A percentile compares a stretch with the other conserved stretches of the same genome.
Evolutionary conservation across 140 eudicot species (phyloP).

Genomic region (Erigeron philadelphicus): DNA sequence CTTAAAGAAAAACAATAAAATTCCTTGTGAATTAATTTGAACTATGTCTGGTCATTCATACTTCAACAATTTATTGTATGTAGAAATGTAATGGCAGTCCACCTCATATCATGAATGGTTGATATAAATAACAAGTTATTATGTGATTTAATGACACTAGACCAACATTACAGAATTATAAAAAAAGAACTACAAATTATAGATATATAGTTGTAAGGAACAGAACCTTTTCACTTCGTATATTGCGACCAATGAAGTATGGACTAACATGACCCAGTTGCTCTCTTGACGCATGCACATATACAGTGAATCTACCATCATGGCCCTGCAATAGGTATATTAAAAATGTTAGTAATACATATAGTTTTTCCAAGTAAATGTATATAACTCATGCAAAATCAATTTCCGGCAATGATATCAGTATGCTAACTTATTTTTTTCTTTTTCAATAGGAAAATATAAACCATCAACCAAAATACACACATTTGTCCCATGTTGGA

Average conservation of each 20-base stretch:
- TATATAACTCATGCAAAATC: not conserved
- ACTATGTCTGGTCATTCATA: not conserved
- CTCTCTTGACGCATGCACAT: constrained; percentile 61
- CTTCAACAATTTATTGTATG: not conserved
- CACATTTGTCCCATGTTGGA: too few relatives aligned
- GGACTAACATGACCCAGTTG: constrained; percentile 41
- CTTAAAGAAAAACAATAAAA: not conserved
- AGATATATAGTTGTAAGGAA: not conserved
- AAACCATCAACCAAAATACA: too few relatives aligned
- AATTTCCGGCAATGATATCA: constrained; percentile 1
- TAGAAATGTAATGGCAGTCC: not conserved
- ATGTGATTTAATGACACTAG: not conserved
- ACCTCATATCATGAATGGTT: not conserved
- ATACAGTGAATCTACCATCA: constrained; percentile 52
- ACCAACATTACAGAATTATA: not conserved
- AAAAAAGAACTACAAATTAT: not conserved
- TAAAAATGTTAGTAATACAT: not conserved
- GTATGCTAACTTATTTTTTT: too few relatives aligned
- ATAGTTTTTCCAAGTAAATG: not conserved
- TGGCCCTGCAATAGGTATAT: constrained; percentile 41
- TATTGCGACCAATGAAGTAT: constrained; percentile 48
- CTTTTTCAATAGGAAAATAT: too few relatives aligned
- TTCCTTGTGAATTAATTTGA: not conserved
- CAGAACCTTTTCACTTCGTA: constrained; percentile 52
- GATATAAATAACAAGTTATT: not conserved